Evolutionary conservation across 2,329 filamentous ascomycete species (phyloP).

Genomic region (Talaromyces sp.): DNA sequence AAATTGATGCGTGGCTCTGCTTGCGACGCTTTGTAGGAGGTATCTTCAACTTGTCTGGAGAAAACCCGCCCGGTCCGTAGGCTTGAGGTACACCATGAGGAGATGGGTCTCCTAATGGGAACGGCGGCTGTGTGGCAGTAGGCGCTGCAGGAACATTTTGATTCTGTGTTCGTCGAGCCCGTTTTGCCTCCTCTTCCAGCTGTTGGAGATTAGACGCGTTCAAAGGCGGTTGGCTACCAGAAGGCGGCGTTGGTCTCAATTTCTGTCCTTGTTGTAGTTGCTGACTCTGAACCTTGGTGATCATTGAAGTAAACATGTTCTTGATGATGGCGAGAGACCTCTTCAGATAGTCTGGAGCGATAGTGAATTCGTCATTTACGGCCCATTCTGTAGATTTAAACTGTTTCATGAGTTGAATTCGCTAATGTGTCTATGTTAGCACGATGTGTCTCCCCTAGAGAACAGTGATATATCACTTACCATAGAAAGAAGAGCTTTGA

Average conservation of each 20-base stretch:
- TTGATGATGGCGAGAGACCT: constrained; percentile 38
- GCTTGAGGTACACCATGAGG: constrained; percentile 57
- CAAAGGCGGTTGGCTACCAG: constrained; percentile 32
- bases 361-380: constrained; percentile 44
- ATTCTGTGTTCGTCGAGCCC: constrained; percentile 36
- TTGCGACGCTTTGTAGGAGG: constrained; percentile 57
- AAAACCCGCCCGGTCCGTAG: constrained; percentile 51
- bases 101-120: constrained; percentile 48
- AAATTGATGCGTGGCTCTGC: constrained; percentile 43
- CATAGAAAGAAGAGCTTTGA: constrained; percentile 38
- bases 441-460: not conserved
- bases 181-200: constrained; percentile 45
- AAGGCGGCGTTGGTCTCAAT: constrained; percentile 19
- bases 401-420: constrained; percentile 45
- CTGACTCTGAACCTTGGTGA: constrained; percentile 31
- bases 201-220: constrained; percentile 47
- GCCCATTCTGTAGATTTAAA: constrained; percentile 43
- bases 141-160: constrained; percentile 47
- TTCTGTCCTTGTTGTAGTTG: constrained; percentile 28
- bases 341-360: constrained; percentile 39
- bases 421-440: constrained; percentile 25
- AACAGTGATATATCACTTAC: constrained; percentile 26
- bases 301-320: constrained; percentile 41
- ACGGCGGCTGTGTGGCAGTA: constrained; percentile 52
- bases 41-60: constrained; percentile 55